A percentile compares a stretch with the other conserved stretches of the same genome.
Conservation (phyloP, 257 asterid genomes). For the Solanum clarkiae region DNA sequence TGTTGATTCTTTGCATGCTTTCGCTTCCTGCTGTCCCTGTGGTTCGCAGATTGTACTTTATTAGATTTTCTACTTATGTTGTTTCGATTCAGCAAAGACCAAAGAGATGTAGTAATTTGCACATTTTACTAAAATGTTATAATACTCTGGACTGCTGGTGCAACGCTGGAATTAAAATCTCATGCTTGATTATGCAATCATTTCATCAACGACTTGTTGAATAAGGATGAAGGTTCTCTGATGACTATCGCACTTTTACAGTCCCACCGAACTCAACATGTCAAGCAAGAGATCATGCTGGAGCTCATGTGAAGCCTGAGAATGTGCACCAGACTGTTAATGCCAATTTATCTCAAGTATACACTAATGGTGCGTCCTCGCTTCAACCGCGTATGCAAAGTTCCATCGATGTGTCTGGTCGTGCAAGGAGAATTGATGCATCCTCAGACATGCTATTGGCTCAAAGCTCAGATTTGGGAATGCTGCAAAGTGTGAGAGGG, state of each 20-base stretch:
- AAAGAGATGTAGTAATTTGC: background rate
- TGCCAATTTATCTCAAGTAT: slow-evolving; percentile 26
- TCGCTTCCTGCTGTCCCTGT: background rate
- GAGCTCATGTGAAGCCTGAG: slow-evolving; percentile 41
- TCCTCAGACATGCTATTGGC: slow-evolving; percentile 30
- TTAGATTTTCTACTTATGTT: background rate
- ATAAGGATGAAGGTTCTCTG: background rate
- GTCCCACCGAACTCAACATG: slow-evolving; percentile 36
- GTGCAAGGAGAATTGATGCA: slow-evolving; percentile 27
- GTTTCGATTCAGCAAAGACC: background rate
- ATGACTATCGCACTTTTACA: slow-evolving; percentile 5
- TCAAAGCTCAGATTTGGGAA: slow-evolving; percentile 44
- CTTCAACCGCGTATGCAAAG: slow-evolving; percentile 40
- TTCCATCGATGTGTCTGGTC: slow-evolving; percentile 25
- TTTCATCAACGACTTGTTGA: background rate
- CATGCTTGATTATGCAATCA: background rate
- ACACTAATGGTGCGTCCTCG: slow-evolving; percentile 34
- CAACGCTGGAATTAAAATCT: background rate
- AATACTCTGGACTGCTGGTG: background rate
- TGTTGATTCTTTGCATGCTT: background rate
- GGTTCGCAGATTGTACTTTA: background rate
- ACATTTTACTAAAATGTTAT: background rate
- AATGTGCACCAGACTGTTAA: slow-evolving; percentile 27
- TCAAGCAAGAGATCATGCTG: slow-evolving; percentile 29
- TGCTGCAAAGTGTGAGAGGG: slow-evolving; percentile 46